These are phyloP conservation scores for Barnettozyma californica DNA, from an alignment of 805 yeast genomes.

Conservation along the genomic window DNA sequence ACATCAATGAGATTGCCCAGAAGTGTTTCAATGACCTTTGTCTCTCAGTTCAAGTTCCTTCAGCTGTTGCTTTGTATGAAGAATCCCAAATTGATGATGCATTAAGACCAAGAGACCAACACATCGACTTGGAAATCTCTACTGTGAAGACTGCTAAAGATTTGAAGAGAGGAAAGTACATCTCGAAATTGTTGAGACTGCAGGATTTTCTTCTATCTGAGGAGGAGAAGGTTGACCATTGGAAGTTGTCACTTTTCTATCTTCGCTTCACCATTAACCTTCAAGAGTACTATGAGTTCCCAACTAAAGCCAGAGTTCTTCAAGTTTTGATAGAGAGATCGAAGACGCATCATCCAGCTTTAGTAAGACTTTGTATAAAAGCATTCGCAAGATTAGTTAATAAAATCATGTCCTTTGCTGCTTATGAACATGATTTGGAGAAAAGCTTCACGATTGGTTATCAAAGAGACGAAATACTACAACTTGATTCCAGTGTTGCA, in stretches of 20 bases:
- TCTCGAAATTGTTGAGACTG: slow-evolving; percentile 36
- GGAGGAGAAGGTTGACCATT: slow-evolving; percentile 34
- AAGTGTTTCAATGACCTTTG: slow-evolving; percentile 41
- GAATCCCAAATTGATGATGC: slow-evolving; percentile 29
- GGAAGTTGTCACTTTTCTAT: slow-evolving; percentile 51
- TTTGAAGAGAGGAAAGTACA: slow-evolving; percentile 42
- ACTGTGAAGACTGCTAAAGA: slow-evolving; percentile 61
- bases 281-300: slow-evolving; percentile 49
- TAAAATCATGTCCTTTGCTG: slow-evolving; percentile 40
- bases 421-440: slow-evolving; percentile 41
- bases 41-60: slow-evolving; percentile 42
- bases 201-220: slow-evolving; percentile 32
- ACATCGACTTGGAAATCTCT: slow-evolving; percentile 50
- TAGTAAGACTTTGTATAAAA: slow-evolving; percentile 54
- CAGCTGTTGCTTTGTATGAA: slow-evolving; percentile 49
- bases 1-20: slow-evolving; percentile 51
- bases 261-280: slow-evolving; percentile 46
- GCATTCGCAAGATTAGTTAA: slow-evolving; percentile 51
- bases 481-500: slow-evolving; percentile 32
- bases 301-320: slow-evolving; percentile 36
- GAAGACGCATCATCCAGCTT: slow-evolving; percentile 60
- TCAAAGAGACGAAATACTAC: slow-evolving; percentile 31
- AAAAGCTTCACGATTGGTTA: slow-evolving; percentile 37
- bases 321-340: slow-evolving; percentile 42
- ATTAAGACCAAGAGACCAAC: slow-evolving; percentile 58